A percentile compares a stretch with the other conserved stretches of the same genome.
phyloP scores from a whole-genome alignment of 1,284 basidiomycete genomes.

The Gastroboletus turbinatus region DNA sequence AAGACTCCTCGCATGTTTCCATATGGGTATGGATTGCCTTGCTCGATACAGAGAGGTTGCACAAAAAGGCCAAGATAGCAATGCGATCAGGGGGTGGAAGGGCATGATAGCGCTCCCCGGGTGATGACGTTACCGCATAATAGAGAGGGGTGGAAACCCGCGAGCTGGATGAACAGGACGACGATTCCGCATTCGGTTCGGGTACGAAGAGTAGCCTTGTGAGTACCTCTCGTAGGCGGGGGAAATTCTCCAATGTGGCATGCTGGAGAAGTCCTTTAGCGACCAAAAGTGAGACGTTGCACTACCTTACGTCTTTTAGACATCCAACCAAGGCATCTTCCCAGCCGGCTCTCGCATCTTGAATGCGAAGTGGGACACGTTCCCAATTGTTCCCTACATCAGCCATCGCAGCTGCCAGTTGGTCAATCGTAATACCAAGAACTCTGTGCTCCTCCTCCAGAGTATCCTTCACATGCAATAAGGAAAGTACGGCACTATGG shows the following conservation, averaged over 20 bases:
- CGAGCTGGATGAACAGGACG: constrained; percentile 47
- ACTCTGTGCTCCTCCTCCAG: constrained; percentile 41
- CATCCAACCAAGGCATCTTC: constrained; percentile 86
- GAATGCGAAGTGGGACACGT: constrained; percentile 62
- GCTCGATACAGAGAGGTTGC: constrained; percentile 87
- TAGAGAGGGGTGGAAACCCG: constrained; percentile 41
- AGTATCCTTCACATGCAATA: constrained; percentile 48
- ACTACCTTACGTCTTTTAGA: constrained; percentile 76
- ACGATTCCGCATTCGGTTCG: constrained; percentile 41
- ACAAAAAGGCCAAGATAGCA: constrained; percentile 84
- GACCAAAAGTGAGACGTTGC: background rate
- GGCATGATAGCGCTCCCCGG: constrained; percentile 71
- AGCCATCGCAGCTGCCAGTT: constrained; percentile 61
- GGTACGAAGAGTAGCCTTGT: constrained; percentile 74
- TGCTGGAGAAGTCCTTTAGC: constrained; percentile 49
- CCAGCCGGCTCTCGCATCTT: constrained; percentile 76
- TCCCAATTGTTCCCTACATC: constrained; percentile 83
- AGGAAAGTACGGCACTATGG: constrained; percentile 68
- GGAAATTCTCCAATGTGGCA: constrained; percentile 73
- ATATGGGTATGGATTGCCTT: constrained; percentile 85
- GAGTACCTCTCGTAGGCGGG: constrained; percentile 72
- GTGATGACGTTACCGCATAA: constrained; percentile 44
- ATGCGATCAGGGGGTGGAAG: constrained; percentile 81
- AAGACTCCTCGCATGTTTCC: constrained; percentile 85
- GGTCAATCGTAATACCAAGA: constrained; percentile 57